phyloP scores from a whole-genome alignment of 352 stramenopile species.

The Aphanomyces invadans region DNA sequence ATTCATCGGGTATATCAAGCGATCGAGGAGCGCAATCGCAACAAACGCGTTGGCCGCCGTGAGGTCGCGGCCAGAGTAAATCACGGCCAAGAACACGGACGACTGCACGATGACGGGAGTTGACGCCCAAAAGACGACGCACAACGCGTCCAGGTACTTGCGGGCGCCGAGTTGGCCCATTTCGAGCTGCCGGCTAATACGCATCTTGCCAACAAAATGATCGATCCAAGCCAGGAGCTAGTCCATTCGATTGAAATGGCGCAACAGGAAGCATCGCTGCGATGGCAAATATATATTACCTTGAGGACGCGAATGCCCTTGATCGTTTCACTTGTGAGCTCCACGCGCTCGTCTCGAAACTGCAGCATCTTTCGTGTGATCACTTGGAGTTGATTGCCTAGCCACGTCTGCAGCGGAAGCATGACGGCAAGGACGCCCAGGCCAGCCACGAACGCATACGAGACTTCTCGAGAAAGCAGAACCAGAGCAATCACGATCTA shows the following conservation, averaged over 20 bases:
- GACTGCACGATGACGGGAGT: slow-evolving; percentile 84
- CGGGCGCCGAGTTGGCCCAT: slow-evolving; percentile 57
- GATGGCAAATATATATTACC: too few relatives aligned
- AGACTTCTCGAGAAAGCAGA: slow-evolving; percentile 66
- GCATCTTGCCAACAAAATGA: slow-evolving; percentile 42
- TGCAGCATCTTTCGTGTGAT: slow-evolving; percentile 63
- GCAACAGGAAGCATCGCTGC: too few relatives aligned
- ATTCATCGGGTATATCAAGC: slow-evolving; percentile 88
- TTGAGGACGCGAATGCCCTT: slow-evolving; percentile 75
- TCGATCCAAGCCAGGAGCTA: slow-evolving; percentile 55
- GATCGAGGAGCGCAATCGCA: slow-evolving; percentile 77
- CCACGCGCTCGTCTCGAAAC: slow-evolving; percentile 75
- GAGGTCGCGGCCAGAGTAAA: slow-evolving; percentile 61
- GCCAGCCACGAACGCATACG: slow-evolving; percentile 77
- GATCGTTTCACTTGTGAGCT: slow-evolving; percentile 53
- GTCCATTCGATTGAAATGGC: too few relatives aligned
- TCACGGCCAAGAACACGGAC: slow-evolving; percentile 66
- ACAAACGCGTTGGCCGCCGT: slow-evolving; percentile 78
- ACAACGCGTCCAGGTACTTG: slow-evolving; percentile 86
- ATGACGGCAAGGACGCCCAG: slow-evolving; percentile 68
- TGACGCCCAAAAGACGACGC: slow-evolving; percentile 87
- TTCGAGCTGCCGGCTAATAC: slow-evolving; percentile 44
- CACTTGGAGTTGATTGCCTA: slow-evolving; percentile 69
- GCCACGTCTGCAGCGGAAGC: slow-evolving; percentile 72
- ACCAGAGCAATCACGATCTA: slow-evolving; percentile 61